A percentile compares a stretch with the other conserved stretches of the same genome.
These are phyloP conservation scores for Yarrowia keelungensis DNA, from an alignment of 805 yeast genomes.

Conservation along the genomic window DNA sequence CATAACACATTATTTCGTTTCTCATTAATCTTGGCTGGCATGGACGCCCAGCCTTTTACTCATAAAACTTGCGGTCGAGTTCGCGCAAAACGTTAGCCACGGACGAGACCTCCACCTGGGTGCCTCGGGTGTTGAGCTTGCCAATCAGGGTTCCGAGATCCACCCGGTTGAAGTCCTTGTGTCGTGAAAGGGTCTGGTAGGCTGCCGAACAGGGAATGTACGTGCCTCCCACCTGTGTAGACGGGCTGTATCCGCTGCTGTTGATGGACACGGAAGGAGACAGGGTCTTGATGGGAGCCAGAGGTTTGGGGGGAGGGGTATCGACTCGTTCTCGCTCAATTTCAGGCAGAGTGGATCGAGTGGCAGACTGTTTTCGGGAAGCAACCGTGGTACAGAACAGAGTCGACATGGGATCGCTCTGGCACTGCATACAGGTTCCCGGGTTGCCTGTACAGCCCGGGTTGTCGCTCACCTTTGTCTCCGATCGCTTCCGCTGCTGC, in stretches of 20 bases:
- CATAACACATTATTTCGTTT: slow-evolving; percentile 35
- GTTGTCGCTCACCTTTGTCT: slow-evolving; percentile 20
- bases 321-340: slow-evolving; percentile 27
- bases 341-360: slow-evolving; percentile 31
- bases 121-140: slow-evolving; percentile 77
- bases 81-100: slow-evolving; percentile 86
- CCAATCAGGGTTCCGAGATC: slow-evolving; percentile 79
- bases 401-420: slow-evolving; percentile 84
- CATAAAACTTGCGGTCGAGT: slow-evolving; percentile 70
- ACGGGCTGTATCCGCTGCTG: slow-evolving; percentile 39
- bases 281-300: slow-evolving; percentile 26
- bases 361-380: slow-evolving; percentile 46
- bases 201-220: slow-evolving; percentile 92
- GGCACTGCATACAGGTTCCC: slow-evolving; percentile 85
- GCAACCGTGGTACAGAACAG: slow-evolving; percentile 88
- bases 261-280: slow-evolving; percentile 31
- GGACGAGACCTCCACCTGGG: slow-evolving; percentile 90
- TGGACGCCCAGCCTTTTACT: slow-evolving; percentile 45
- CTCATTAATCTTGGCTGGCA: slow-evolving; percentile 29
- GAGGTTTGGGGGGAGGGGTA: slow-evolving; percentile 27
- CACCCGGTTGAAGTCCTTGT: slow-evolving; percentile 73
- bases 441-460: slow-evolving; percentile 80
- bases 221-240: slow-evolving; percentile 46
- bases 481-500: neutral
- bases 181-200: slow-evolving; percentile 82